Conservation (phyloP, 2,329 filamentous ascomycete genomes). For the Epichloe sibirici region DNA sequence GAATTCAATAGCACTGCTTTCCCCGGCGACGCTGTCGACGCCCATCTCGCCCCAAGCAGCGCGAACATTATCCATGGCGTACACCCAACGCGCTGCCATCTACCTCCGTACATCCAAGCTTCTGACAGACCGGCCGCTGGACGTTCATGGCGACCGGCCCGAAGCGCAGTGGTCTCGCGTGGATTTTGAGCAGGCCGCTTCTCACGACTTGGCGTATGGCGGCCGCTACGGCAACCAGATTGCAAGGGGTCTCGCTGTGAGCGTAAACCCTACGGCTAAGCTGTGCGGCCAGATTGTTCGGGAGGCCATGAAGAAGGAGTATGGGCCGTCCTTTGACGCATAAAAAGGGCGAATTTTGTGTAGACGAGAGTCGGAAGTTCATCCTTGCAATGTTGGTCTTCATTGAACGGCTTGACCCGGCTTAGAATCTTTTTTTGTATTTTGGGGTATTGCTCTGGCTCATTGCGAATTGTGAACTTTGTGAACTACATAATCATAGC, state of each 20-base stretch:
- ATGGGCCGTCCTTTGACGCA: constrained; percentile 36
- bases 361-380: background rate
- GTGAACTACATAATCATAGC: background rate
- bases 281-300: constrained; percentile 57
- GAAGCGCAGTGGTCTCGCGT: constrained; percentile 39
- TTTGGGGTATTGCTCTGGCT: no score
- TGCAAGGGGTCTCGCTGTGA: constrained; percentile 51
- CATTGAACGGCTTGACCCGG: no score
- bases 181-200: constrained; percentile 50
- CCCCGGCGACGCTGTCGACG: constrained; percentile 35
- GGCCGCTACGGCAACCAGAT: constrained; percentile 54
- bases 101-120: constrained; percentile 48
- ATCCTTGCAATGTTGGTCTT: background rate
- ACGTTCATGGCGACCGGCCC: constrained; percentile 25
- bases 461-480: background rate
- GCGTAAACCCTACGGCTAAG: constrained; percentile 56
- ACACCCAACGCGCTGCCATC: constrained; percentile 58
- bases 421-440: no score
- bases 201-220: constrained; percentile 50
- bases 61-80: constrained; percentile 54
- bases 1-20: constrained; percentile 44
- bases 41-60: constrained; percentile 52
- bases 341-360: constrained; percentile 7
- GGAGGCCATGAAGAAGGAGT: constrained; percentile 59
- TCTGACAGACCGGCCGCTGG: constrained; percentile 22